Percentiles rank a stretch among this genome's conserved stretches.
Evolutionary conservation across 495 filamentous ascomycete genomes (phyloP).

Genomic region (Aspergillus sclerotiicarbonarius): DNA sequence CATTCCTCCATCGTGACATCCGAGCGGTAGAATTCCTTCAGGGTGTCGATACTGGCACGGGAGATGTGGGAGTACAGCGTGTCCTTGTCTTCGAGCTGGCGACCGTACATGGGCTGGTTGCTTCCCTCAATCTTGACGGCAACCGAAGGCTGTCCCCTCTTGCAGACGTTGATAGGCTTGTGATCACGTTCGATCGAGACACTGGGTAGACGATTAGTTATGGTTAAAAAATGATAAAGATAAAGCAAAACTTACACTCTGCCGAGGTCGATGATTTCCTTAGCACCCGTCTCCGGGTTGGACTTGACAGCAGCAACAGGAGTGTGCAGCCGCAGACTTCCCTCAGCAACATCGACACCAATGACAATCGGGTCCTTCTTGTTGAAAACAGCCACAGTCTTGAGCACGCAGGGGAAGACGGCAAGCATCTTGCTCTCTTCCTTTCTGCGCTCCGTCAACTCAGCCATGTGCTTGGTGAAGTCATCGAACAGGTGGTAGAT

Average conservation of each 20-base stretch:
- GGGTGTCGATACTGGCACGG: constrained; percentile 81
- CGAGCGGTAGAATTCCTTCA: constrained; percentile 92
- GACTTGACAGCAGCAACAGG: constrained; percentile 82
- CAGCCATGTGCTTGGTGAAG: constrained; percentile 91
- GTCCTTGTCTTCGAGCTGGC: constrained; percentile 94
- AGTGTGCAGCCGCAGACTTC: constrained; percentile 78
- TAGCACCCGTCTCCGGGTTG: constrained; percentile 73
- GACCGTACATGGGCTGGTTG: constrained; percentile 92
- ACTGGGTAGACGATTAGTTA: constrained; percentile 43
- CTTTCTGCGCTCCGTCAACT: constrained; percentile 83
- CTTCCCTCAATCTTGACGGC: constrained; percentile 96
- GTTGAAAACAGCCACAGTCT: constrained; percentile 92
- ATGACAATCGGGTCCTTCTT: constrained; percentile 96
- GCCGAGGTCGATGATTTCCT: constrained; percentile 79
- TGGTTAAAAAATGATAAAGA: not conserved
- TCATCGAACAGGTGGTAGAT: constrained; percentile 98
- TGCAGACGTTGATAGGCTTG: constrained; percentile 86
- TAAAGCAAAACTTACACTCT: constrained; percentile 81
- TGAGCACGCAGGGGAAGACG: constrained; percentile 93
- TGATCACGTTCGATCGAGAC: constrained; percentile 95
- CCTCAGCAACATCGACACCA: constrained; percentile 92
- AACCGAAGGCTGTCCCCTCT: constrained; percentile 94
- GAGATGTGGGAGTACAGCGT: constrained; percentile 83
- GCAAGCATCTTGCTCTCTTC: constrained; percentile 93
- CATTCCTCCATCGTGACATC: constrained; percentile 95